These are phyloP conservation scores for Tuber melanosporum DNA, from an alignment of 495 filamentous ascomycete species.

Conservation along the genomic window DNA sequence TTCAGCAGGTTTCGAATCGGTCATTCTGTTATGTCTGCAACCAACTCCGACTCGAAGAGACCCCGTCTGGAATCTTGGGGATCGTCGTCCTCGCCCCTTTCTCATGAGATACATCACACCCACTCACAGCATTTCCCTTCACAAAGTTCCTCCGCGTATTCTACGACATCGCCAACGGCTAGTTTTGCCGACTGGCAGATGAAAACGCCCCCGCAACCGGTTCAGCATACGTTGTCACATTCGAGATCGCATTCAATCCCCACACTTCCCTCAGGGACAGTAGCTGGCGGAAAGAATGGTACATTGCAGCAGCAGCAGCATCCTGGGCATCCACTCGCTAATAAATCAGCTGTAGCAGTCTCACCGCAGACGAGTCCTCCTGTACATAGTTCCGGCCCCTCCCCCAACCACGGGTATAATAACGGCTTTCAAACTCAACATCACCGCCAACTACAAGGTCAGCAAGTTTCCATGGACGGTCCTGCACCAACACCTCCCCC, in stretches of 20 bases:
- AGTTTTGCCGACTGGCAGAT: slow-evolving; percentile 30
- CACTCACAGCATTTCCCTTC: slow-evolving; percentile 36
- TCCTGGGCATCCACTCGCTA: slow-evolving; percentile 28
- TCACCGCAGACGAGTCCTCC: slow-evolving; percentile 24
- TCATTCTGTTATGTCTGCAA: slow-evolving; percentile 38
- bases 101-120: slow-evolving; percentile 32
- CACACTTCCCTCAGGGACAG: slow-evolving; percentile 27
- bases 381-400: slow-evolving; percentile 25
- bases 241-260: slow-evolving; percentile 36
- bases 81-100: slow-evolving; percentile 32
- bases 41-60: slow-evolving; percentile 39
- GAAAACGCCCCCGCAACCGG: slow-evolving; percentile 37
- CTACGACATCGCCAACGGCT: slow-evolving; percentile 25
- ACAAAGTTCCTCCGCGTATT: slow-evolving; percentile 37
- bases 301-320: slow-evolving; percentile 31
- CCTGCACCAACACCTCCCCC: slow-evolving; percentile 22
- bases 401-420: slow-evolving; percentile 32
- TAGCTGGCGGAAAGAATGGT: slow-evolving; percentile 32
- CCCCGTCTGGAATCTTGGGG: slow-evolving; percentile 37
- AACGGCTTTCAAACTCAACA: slow-evolving; percentile 29
- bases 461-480: slow-evolving; percentile 28
- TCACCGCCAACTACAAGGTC: slow-evolving; percentile 35
- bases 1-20: slow-evolving; percentile 34
- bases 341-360: slow-evolving; percentile 21
- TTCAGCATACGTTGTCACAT: slow-evolving; percentile 38